A percentile compares a stretch with the other conserved stretches of the same genome.
These are phyloP conservation scores for Lodderomyces margitis DNA, from an alignment of 1,139 yeast genomes.

Conservation along the genomic window DNA sequence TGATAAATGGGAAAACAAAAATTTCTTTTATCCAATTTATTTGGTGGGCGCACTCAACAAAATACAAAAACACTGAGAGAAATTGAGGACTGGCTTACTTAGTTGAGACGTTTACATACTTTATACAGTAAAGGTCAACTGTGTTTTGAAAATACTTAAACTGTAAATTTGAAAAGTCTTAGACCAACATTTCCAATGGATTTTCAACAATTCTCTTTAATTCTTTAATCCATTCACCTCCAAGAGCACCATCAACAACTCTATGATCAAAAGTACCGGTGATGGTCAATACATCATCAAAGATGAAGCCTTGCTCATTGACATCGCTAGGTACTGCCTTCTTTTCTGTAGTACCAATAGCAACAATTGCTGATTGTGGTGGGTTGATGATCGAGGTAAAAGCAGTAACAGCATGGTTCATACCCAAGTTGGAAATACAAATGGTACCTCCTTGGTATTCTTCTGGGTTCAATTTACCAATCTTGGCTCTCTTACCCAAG, in stretches of 20 bases:
- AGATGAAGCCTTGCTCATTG: slow-evolving; percentile 86
- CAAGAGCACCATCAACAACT: slow-evolving; percentile 95
- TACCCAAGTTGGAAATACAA: slow-evolving; percentile 97
- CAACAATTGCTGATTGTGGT: slow-evolving; percentile 92
- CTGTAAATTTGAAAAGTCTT: slow-evolving; percentile 21
- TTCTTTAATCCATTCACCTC: slow-evolving; percentile 95
- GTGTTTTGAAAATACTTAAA: too few relatives aligned
- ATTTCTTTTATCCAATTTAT: too few relatives aligned
- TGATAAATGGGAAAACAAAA: too few relatives aligned
- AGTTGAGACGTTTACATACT: too few relatives aligned
- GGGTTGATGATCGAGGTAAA: slow-evolving; percentile 98
- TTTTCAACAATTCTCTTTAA: slow-evolving; percentile 89
- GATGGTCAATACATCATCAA: slow-evolving; percentile 85
- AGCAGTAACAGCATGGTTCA: slow-evolving; percentile 89
- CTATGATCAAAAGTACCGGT: slow-evolving; percentile 99
- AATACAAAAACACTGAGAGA: too few relatives aligned
- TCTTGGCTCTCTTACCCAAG: slow-evolving; percentile 94
- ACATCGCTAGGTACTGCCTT: slow-evolving; percentile 91
- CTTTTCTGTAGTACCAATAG: slow-evolving; percentile 90
- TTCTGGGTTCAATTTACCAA: slow-evolving; percentile 86
- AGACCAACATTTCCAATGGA: slow-evolving; percentile 91
- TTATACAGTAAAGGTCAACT: too few relatives aligned
- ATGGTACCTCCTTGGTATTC: slow-evolving; percentile 99
- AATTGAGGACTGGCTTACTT: too few relatives aligned
- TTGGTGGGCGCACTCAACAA: too few relatives aligned